Base-by-base conservation (phyloP, 2,329 filamentous ascomycete species). In the Rhexocercosporidium sp. region DNA sequence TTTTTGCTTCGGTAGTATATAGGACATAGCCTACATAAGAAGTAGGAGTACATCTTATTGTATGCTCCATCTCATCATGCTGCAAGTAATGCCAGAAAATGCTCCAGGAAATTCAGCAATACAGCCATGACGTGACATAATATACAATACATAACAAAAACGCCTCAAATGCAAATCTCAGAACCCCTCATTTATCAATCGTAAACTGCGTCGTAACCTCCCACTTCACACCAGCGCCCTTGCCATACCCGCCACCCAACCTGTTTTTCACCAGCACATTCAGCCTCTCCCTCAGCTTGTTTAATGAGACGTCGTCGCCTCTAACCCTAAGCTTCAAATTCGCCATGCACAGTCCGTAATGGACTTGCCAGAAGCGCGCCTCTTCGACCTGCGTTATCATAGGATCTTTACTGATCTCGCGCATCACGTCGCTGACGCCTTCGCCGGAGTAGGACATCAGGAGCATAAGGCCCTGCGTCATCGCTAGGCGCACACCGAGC, bases 331-430 rank as follows among this genome's bases (percentile, higher is more conserved):
- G 80, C 78, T 93, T 96, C 72, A 99, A 79, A 77, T 96, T 97
- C 9, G 96, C 96, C 91, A 98, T 97, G 76, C 94, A 97, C 47
- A 98, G 84, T 1, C 95, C 94, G 78, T 98, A 97, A 80, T 99
- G 96, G 16, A 97, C 96, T 82, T 99, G 96, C 96, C 96, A 99
- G 79, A 99, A 97, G 77, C 94, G 90, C 1, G 94, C 95, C 75
- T 97, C 94, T 66, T 97, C 93, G 56, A 99, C 89, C 1, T 86
- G 86, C 53, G 86, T 86, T 29, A 98, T 89, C 64, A 86, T 86
- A 1, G 92, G 88, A 74, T 97, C 94, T 1, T 89, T 86, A 77
- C 94, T 90, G 61, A 99, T 94, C 78, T 97, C 93, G 65, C 88
- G 87, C 74, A 97, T 84, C n/a, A 97, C 90, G 25, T 90, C 89